Percentiles rank a stretch among this genome's conserved stretches.
Evolutionary conservation across 306 rosid genomes (phyloP).

Genomic region (barrel medic (Medicago truncatula)): DNA sequence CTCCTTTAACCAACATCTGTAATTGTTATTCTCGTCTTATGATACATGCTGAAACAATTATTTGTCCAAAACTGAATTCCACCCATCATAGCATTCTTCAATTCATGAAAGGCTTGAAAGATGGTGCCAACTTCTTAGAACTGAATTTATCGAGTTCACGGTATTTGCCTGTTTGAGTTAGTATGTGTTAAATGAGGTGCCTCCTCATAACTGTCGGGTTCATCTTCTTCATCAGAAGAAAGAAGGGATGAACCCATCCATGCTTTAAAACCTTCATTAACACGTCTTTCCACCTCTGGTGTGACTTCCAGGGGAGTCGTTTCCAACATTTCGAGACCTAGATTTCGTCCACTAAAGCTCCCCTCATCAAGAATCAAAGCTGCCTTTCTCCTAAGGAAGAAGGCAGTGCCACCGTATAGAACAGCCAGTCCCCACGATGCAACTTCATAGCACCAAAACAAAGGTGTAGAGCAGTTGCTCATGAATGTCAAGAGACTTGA

Average conservation of each 20-base stretch:
- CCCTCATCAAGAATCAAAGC: conserved; percentile 77
- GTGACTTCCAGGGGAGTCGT: conserved; percentile 73
- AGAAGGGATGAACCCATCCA: conserved; percentile 98
- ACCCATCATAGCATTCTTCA: conserved; percentile 42
- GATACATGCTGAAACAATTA: conserved; percentile 39
- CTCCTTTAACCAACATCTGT: conserved; percentile 35
- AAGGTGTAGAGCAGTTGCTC: conserved; percentile 83
- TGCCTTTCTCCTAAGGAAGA: conserved; percentile 79
- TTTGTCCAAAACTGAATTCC: conserved; percentile 44
- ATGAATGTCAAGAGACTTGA: conserved; percentile 87
- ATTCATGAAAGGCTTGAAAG: conserved; percentile 42
- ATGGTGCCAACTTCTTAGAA: conserved; percentile 39
- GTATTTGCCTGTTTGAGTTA: conserved; percentile 56
- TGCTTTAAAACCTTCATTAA: conserved; percentile 85
- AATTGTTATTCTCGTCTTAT: conserved; percentile 33
- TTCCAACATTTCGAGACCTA: conserved; percentile 94
- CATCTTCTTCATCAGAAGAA: conserved; percentile 97
- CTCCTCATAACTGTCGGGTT: conserved; percentile 65
- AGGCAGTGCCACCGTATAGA: conserved; percentile 86
- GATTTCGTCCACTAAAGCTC: conserved; percentile 63
- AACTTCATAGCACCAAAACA: conserved; percentile 94
- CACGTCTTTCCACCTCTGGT: conserved; percentile 88
- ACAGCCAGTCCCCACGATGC: conserved; percentile 81
- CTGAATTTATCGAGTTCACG: conserved; percentile 43
- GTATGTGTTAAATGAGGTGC: conserved; percentile 49